Evolutionary conservation across 352 stramenopile species (phyloP).

Genomic region (Phytophthora melonis): DNA sequence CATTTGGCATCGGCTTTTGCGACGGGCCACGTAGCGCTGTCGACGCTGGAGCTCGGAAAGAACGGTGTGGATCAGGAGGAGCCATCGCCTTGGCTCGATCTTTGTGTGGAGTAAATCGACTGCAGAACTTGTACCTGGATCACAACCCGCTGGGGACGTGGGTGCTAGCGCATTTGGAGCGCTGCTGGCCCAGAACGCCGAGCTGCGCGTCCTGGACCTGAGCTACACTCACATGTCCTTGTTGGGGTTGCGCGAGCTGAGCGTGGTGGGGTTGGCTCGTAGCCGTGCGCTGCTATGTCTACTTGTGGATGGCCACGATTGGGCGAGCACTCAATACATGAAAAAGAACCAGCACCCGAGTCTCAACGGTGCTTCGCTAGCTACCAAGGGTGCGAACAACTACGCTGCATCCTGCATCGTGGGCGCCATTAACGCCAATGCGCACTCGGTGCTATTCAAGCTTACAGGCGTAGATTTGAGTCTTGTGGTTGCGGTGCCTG

Average conservation of each 20-base stretch:
- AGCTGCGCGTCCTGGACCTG: slow-evolving; percentile 78
- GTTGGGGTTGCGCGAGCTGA: slow-evolving; percentile 75
- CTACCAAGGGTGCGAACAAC: slow-evolving; percentile 70
- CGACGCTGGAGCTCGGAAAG: slow-evolving; percentile 83
- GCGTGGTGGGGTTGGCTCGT: slow-evolving; percentile 66
- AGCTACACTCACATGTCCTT: slow-evolving; percentile 88
- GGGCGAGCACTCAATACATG: slow-evolving; percentile 87
- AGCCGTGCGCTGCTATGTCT: slow-evolving; percentile 74
- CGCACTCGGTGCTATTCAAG: slow-evolving; percentile 74
- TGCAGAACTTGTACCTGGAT: slow-evolving; percentile 89
- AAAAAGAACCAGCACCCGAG: slow-evolving; percentile 64
- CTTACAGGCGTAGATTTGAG: slow-evolving; percentile 80
- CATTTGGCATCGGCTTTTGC: slow-evolving; percentile 70
- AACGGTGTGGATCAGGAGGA: slow-evolving; percentile 76
- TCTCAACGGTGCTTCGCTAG: slow-evolving; percentile 70
- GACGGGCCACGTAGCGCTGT: slow-evolving; percentile 58
- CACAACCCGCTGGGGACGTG: slow-evolving; percentile 87
- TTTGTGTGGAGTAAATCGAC: slow-evolving; percentile 50
- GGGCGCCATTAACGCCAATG: slow-evolving; percentile 76
- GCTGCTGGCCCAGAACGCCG: slow-evolving; percentile 74
- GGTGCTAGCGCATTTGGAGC: slow-evolving; percentile 74
- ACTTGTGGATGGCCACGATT: slow-evolving; percentile 84
- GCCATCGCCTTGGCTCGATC: slow-evolving; percentile 76
- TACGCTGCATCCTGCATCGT: slow-evolving; percentile 82
- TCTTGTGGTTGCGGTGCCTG: slow-evolving; percentile 50